Evolutionary conservation across 2,329 filamentous ascomycete genomes (phyloP), one percentile per base, ranked within the genome.

Genomic region (Raffaelea ambrosiae): DNA sequence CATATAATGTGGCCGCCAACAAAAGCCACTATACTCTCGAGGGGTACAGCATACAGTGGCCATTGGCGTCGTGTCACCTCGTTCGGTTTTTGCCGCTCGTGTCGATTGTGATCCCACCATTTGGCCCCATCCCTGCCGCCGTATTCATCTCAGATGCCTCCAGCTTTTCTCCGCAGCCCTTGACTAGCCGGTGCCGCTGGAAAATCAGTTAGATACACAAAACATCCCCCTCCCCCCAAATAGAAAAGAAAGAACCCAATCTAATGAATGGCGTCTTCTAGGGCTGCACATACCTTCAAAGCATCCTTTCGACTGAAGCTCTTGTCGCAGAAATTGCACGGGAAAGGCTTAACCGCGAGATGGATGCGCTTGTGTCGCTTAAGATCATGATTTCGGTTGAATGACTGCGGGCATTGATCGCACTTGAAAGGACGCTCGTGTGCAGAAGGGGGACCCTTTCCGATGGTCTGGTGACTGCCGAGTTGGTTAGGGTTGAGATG

Each of bases 281-380:
- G n/a, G n/a, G n/a, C n/a, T n/a, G n/a, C 2, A 69, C 79, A 58
- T 70, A 97, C 93, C 86, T 97, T 97, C 26, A 98, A 72, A 10
- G 93, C 93, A 66, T 97, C 93, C 63, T 97, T 97, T 51, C 93
- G 77, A 3, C 90, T 96, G 61, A 98, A 98, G 62, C 87, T 93
- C 77, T 97, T 97, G 52, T 95, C 89, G 63, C 93, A 98, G 59
- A 85, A 84, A 7, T 73, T 79, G 63, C 93, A 98, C 0, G 90
- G 90, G 64, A 91, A 97, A 0, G 93, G 93, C 72, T 98, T 98
- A 38, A 97, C 88, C 0, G 89, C 87, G 49, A 97, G 68, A 65
- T 98, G 93, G 50, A 97, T 97, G 44, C 89, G 74, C 72, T 95
- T 95, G 65, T 98, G 93, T 45, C 93, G 79, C 68, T 98, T 98